These are phyloP conservation scores for Vigna hirtella DNA, from an alignment of 306 rosid genomes.

Conservation along the genomic window DNA sequence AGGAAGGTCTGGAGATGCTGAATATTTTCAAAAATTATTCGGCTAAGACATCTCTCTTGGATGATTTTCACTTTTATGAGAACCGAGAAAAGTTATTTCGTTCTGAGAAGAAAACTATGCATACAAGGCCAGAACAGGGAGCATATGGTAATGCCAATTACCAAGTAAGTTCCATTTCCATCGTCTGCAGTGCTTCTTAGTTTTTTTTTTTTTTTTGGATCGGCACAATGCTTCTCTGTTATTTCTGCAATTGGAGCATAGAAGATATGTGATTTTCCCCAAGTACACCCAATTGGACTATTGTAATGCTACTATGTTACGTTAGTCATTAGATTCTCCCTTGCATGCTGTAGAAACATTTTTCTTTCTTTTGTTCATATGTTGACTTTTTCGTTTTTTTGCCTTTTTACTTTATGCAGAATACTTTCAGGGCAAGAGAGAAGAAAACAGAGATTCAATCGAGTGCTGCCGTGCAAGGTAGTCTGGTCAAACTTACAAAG, in stretches of 20 bases:
- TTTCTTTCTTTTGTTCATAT: not conserved
- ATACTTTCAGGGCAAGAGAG: constrained; percentile 42
- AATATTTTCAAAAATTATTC: constrained; percentile 68
- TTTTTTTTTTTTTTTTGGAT: no score
- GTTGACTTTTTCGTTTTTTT: not conserved
- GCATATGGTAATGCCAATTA: constrained; percentile 34
- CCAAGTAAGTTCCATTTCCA: constrained; percentile 47
- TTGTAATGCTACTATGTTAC: not conserved
- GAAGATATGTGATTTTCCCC: constrained; percentile 2
- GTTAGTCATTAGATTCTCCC: not conserved
- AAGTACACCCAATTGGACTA: not conserved
- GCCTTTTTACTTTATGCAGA: constrained; percentile 49
- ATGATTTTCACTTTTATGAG: constrained; percentile 79
- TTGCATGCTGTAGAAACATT: constrained; percentile 7
- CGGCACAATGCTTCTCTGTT: not conserved
- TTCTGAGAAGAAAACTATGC: constrained; percentile 46
- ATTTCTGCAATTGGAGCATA: constrained; percentile 17
- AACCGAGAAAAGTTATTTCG: constrained; percentile 59
- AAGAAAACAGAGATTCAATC: constrained; percentile 47
- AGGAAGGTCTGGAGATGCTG: constrained; percentile 82
- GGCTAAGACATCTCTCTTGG: constrained; percentile 62
- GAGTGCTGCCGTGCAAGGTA: constrained; percentile 39
- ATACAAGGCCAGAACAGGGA: constrained; percentile 52
- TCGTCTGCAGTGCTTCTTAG: not conserved
- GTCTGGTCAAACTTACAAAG: constrained; percentile 54